These are phyloP conservation scores for Naganishia vishniacii DNA, from an alignment of 768 basidiomycete genomes.

Conservation along the genomic window DNA sequence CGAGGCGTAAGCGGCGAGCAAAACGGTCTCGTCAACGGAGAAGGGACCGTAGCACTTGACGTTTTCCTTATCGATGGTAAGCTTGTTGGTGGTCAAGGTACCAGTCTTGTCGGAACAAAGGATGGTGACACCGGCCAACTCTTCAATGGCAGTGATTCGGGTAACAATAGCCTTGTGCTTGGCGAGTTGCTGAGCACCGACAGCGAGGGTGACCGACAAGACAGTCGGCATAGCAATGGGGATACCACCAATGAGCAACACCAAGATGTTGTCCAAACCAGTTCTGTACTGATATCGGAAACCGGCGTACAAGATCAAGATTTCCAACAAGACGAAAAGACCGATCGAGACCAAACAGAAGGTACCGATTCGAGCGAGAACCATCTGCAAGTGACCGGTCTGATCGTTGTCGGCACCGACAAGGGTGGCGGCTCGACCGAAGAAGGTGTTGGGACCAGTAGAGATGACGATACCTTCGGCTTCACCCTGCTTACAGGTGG, in stretches of 20 bases:
- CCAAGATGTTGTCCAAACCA: constrained; percentile 94
- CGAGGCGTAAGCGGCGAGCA: constrained; percentile 89
- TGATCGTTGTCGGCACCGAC: constrained; percentile 97
- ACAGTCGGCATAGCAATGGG: constrained; percentile 99
- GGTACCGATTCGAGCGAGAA: constrained; percentile 93
- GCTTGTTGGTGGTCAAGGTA: constrained; percentile 97
- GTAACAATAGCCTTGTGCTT: constrained; percentile 99
- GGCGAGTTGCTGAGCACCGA: constrained; percentile 96
- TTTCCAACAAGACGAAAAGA: constrained; percentile 89
- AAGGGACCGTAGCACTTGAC: constrained; percentile 86
- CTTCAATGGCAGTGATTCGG: constrained; percentile 98
- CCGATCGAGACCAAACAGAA: constrained; percentile 97
- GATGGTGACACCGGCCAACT: constrained; percentile 96
- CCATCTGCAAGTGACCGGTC: constrained; percentile 96
- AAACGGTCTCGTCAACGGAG: constrained; percentile 82
- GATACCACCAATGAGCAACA: constrained; percentile 98
- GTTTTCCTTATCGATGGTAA: constrained; percentile 88
- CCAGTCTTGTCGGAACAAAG: constrained; percentile 99
- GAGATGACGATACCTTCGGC: constrained; percentile 98
- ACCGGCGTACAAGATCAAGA: constrained; percentile 84
- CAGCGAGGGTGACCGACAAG: constrained; percentile 93
- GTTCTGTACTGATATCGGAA: constrained; percentile 87
- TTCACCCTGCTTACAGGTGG: constrained; percentile 98
- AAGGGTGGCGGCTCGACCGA: constrained; percentile 94
- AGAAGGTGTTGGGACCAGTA: constrained; percentile 91